Conservation (phyloP, 2,329 filamentous ascomycete species). For the Didymella keratinophila region DNA sequence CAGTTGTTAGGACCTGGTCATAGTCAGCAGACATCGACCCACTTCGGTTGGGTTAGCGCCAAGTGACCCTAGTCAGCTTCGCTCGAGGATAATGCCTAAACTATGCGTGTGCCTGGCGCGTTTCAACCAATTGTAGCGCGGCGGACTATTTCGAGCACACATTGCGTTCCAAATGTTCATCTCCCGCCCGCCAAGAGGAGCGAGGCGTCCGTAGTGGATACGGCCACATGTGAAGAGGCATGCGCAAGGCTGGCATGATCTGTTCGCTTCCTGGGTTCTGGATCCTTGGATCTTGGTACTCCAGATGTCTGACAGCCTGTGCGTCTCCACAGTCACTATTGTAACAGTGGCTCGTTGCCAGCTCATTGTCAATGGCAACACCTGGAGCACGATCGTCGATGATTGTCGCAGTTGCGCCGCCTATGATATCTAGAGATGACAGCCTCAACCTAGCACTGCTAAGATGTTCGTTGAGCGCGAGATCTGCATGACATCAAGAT, state of each 20-base stretch:
- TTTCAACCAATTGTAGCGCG: conserved; percentile 17
- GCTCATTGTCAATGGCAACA: neutral
- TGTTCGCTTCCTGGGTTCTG: conserved; percentile 16
- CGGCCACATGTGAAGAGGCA: conserved; percentile 8
- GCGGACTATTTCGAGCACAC: conserved; percentile 12
- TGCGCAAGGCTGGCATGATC: conserved; percentile 11
- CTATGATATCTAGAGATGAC: neutral
- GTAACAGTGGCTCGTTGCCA: neutral
- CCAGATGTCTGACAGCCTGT: conserved; percentile 9
- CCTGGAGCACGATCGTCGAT: neutral
- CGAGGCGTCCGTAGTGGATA: conserved; percentile 16
- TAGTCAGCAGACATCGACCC: conserved; percentile 6
- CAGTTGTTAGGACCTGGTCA: conserved; percentile 9
- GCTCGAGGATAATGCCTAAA: conserved; percentile 7
- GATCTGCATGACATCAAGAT: conserved; percentile 15
- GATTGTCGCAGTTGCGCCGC: neutral
- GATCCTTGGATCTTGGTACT: conserved; percentile 4
- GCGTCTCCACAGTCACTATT: conserved; percentile 2
- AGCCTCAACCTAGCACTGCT: conserved; percentile 8
- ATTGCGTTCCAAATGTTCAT: conserved; percentile 4
- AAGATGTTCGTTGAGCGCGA: conserved; percentile 3
- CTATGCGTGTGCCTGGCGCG: conserved; percentile 13
- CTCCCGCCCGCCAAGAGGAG: conserved; percentile 13
- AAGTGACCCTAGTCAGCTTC: conserved; percentile 5
- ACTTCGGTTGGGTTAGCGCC: conserved; percentile 7